Base-by-base conservation (phyloP, 1,139 yeast species). In the Hanseniaspora gamundiae region DNA sequence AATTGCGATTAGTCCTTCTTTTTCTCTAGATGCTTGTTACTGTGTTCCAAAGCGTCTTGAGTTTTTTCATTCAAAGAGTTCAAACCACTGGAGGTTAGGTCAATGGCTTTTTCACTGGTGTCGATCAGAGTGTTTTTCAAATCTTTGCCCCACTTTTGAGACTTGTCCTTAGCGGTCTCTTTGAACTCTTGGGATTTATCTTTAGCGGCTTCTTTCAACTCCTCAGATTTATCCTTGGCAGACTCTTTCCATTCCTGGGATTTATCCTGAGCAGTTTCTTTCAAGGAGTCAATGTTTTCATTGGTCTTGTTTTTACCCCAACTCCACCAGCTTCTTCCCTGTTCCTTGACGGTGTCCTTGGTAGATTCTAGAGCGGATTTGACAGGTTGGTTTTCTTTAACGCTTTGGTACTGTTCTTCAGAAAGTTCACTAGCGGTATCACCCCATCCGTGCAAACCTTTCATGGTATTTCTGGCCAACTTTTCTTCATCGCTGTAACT, bases 381-480 rank as follows among this genome's bases (percentile, higher is more conserved):
- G 3, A 52, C 48, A 27, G 47, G 48, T 7, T 49, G 43, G 38
- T 49, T 48, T 17, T 48, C 42, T 27, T 48, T 53, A n/a, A 55
- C 49, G 11, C 64, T 65, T 8, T 63, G 65, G 35, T 58, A 54
- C 50, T 67, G 68, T 22, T 69, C 74, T 26, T 56, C 55, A 2
- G 73, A 68, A 47, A 67, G 61, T 28, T 57, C 62, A 19, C 64
- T 55, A 3, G 73, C 73, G 40, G 59, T 53, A 41, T 67, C 70
- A 21, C 74, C 73, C 71, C 72, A 69, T 7, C 73, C 73, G 46
- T 64, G 58, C 7, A 68, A 54, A 2, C 68, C 59, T 20, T 55
- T 54, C 29, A 53, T 51, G 2, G 64, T 38, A 14, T 33, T 39
- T 31, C 21, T 41, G 5, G 26, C 17, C 16, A 39, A 33, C 10